Evolutionary conservation across 495 filamentous ascomycete genomes (phyloP), one percentile per base, ranked within the genome.

Genomic region (Hypoxylon fragiforme): DNA sequence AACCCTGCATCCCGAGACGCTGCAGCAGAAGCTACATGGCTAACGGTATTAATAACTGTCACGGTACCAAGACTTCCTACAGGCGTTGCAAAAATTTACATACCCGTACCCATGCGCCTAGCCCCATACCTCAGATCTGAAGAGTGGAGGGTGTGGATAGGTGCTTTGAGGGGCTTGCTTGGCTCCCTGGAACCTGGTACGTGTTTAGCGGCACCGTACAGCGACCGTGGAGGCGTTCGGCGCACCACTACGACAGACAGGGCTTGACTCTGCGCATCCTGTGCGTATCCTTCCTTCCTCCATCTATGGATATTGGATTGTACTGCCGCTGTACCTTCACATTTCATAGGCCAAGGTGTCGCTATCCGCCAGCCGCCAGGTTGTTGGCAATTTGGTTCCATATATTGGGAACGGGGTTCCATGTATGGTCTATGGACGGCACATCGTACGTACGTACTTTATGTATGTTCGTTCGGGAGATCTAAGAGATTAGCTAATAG

Each of bases 391-490:
- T 4, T 43, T 47, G 8, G 52, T 52, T 30, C 44, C 42, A 44
- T 48, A 22, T n/a, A 32, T 47, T 47, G 51, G 57, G 49, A 44
- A 49, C 28, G 13, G 31, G 52, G 48, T 41, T 47, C 52, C 58
- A 34, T 44, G 26, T 37, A 51, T 48, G 41, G 38, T 31, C 22
- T 28, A 19, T 42, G 48, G 26, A 26, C 48, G 52, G 58, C 52
- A 44, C 52, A 62, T 52, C 58, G 58, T 62, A 52, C 44, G 28
- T n/a, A n/a, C n/a, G n/a, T n/a, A n/a, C n/a, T n/a, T n/a, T n/a
- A n/a, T n/a, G n/a, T n/a, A n/a, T n/a, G n/a, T n/a, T n/a, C n/a
- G n/a, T n/a, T 53, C 48, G 47, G 44, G 39, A 57, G 52, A 62
- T 62, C 58, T 56, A 22, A 16, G 38, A 43, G 34, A 50, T 42